Evolutionary conservation across 495 filamentous ascomycete species (phyloP), one percentile per base, ranked within the genome.

Genomic region (Daldinia childiae): DNA sequence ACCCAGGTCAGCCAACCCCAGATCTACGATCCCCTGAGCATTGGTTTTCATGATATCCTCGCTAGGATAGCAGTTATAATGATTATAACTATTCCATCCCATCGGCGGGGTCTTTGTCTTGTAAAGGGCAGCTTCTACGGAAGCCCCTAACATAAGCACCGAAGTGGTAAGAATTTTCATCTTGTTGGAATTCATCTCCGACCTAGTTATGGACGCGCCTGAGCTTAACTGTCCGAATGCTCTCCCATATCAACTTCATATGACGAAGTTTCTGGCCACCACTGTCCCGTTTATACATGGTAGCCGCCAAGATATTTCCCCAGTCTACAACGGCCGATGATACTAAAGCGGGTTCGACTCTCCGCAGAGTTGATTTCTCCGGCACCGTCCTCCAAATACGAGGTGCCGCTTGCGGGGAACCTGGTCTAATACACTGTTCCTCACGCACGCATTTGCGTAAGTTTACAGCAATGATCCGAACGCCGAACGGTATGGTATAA

Each of bases 1-100:
- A 21, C 87, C 86, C 0, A 86, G 74, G 14, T 77, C 72, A 0
- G 78, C 79, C 3, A 89, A 80, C 1, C 85, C 86, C 5, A 86
- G 76, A 64, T 85, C 83, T 1, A 87, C 80, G 7, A 89, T 71
- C n/a, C 84, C 87, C 66, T 86, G 74, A 4, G 87, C 85, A 63
- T 87, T 88, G 26, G 79, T 79, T 29, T 82, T 78, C 19, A 88
- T 82, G 24, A 85, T 84, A 0, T 71, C 62, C 58, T 87, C 84
- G 50, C 78, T 85, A 0, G 82, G 84, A 15, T 69, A 72, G 71
- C 87, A 88, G 27, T 72, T 77, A 74, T 88, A 88, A 56, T 83
- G 76, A 63, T 88, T 88, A 54, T 88, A 88, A 1, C 82, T 82
- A 61, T 86, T 88, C 87, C 87, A 88, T 38, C 85, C 74, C 74